These are phyloP conservation scores for Penicillium freii DNA, from an alignment of 2,329 filamentous ascomycete genomes.

Conservation along the genomic window DNA sequence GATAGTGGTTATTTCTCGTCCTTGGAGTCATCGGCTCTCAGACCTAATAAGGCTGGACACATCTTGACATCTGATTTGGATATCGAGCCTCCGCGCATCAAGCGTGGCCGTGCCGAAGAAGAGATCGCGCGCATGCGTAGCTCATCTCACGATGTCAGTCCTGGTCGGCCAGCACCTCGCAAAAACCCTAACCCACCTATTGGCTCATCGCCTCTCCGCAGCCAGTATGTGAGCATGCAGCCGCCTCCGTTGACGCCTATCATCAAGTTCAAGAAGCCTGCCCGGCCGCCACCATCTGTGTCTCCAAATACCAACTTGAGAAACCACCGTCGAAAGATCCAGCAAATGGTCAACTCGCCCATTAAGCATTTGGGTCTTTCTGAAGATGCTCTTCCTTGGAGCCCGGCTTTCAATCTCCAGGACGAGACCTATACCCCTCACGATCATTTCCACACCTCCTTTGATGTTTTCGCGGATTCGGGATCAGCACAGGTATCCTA, in stretches of 20 bases:
- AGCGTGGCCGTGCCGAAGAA: conserved; percentile 88
- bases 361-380: conserved; percentile 48
- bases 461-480: conserved; percentile 56
- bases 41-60: conserved; percentile 63
- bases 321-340: conserved; percentile 80
- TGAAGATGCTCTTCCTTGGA: conserved; percentile 45
- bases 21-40: conserved; percentile 82
- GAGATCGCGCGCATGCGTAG: conserved; percentile 91
- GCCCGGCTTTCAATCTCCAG: conserved; percentile 52
- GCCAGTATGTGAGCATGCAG: conserved; percentile 58
- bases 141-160: conserved; percentile 84
- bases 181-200: conserved; percentile 35
- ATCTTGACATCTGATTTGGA: conserved; percentile 72
- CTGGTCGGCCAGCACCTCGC: conserved; percentile 54
- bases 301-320: conserved; percentile 91
- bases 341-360: conserved; percentile 77
- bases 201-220: conserved; percentile 69
- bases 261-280: conserved; percentile 72
- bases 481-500: conserved; percentile 39
- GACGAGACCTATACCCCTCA: conserved; percentile 44
- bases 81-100: conserved; percentile 73
- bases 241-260: conserved; percentile 78
- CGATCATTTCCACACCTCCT: conserved; percentile 49
- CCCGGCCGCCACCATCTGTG: conserved; percentile 68
- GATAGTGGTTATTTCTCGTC: conserved; percentile 98